Evolutionary conservation across 108 stramenopile genomes (phyloP).

Genomic region (Pseudonitzschia pungens): DNA sequence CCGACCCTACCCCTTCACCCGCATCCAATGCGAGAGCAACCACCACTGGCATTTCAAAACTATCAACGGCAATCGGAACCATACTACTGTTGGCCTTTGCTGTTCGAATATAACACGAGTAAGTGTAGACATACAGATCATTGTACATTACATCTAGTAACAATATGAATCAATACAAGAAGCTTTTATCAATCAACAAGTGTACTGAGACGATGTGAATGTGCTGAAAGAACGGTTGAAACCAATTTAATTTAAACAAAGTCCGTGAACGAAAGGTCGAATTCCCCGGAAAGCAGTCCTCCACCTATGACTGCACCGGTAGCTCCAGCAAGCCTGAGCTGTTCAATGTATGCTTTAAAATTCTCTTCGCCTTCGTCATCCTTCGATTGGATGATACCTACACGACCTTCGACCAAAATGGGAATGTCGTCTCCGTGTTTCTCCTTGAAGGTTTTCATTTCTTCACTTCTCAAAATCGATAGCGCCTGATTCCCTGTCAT

Average conservation of each 20-base stretch:
- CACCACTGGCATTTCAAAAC: neutral
- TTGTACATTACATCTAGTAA: too few species aligned
- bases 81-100: neutral
- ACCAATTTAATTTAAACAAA: neutral
- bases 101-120: too few species aligned
- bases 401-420: slow-evolving; percentile 74
- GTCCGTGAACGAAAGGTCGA: slow-evolving; percentile 5
- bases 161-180: too few species aligned
- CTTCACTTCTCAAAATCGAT: slow-evolving; percentile 60
- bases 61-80: neutral
- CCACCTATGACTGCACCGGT: slow-evolving; percentile 76
- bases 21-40: neutral
- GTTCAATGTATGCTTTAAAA: slow-evolving; percentile 47
- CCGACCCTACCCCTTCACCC: neutral
- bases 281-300: slow-evolving; percentile 48
- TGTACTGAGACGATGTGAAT: neutral
- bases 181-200: neutral
- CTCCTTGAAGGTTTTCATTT: slow-evolving; percentile 46
- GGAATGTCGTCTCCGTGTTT: slow-evolving; percentile 60
- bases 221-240: neutral
- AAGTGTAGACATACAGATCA: too few species aligned
- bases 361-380: slow-evolving; percentile 21
- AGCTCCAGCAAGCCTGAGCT: slow-evolving; percentile 67
- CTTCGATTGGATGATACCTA: slow-evolving; percentile 54
- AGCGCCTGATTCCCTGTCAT: slow-evolving; percentile 72